Evolutionary conservation across 2,329 filamentous ascomycete species (phyloP), one percentile per base, ranked within the genome.

Genomic region (Ophiocordyceps unilateralis): DNA sequence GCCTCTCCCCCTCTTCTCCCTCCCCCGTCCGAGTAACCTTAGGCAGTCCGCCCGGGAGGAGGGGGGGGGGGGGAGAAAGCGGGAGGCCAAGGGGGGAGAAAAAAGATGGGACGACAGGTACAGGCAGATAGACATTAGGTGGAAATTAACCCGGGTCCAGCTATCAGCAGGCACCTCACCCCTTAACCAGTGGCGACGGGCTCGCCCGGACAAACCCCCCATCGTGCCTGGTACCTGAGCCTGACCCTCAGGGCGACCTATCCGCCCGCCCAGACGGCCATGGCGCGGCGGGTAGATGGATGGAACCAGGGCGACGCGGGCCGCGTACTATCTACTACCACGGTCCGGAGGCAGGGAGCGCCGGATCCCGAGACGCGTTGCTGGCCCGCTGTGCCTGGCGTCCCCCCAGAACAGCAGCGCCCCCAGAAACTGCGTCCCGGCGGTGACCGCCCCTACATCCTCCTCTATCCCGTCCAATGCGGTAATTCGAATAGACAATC

Each of bases 401-500:
- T 8, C 30, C 30, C 15, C 30, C 15, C 15, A 6, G 15, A n/a
- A 17, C 12, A 30, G 28, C 28, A 30, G 11, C 28, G 12, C 28
- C 12, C 28, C 14, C 28, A 30, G 28, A 15, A 15, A 15, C 28
- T 30, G 12, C 28, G 12, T 30, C 11, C 9, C 32, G n/a, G 32
- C 32, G 32, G 32, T 36, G 32, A 36, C 32, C 32, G 32, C 32
- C 32, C 32, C 32, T 36, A 15, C 32, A 10, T 5, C 17, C n/a
- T 15, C n/a, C 9, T 17, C 15, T 19, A 15, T 36, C 32, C n/a
- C 6, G 23, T 36, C 32, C 32, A 36, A 19, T 36, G 40, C 43
- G 43, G 43, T 39, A 44, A 36, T 44, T 41, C 28, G 39, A 37
- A n/a, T 21, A 34, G 40, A 32, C 30, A 44, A 32, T 22, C 41